Evolutionary conservation across 352 stramenopile species (phyloP).

Genomic region (Peronosclerospora sorghi): DNA sequence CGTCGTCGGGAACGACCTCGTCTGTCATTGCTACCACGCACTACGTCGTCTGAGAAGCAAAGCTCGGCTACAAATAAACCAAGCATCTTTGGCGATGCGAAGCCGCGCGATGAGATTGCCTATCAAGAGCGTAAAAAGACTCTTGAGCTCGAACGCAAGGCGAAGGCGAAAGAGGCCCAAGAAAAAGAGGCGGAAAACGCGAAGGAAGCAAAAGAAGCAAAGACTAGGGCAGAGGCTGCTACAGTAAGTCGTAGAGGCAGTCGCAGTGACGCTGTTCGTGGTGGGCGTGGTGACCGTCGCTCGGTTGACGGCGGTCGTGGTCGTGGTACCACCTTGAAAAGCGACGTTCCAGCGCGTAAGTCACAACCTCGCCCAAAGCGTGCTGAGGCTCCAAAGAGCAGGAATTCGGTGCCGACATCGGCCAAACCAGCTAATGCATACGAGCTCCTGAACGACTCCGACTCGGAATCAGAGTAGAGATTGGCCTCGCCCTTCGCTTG

Average conservation of each 20-base stretch:
- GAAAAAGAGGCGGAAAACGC: too few species aligned
- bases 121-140: slow-evolving; percentile 63
- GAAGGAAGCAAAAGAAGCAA: slow-evolving; percentile 15
- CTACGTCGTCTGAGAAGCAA: slow-evolving; percentile 27
- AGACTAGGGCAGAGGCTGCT: slow-evolving; percentile 10
- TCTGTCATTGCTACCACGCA: slow-evolving; percentile 48
- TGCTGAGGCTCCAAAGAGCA: slow-evolving; percentile 33
- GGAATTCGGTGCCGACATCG: slow-evolving; percentile 30
- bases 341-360: slow-evolving; percentile 27
- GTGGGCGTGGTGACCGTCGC: too few species aligned
- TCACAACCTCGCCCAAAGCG: slow-evolving; percentile 38
- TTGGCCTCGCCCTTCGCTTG: too few species aligned
- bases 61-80: slow-evolving; percentile 27
- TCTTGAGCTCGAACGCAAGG: slow-evolving; percentile 20
- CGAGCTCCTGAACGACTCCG: slow-evolving; percentile 43
- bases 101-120: slow-evolving; percentile 59
- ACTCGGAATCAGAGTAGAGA: slow-evolving; percentile 58
- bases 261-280: neutral
- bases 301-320: slow-evolving; percentile 19
- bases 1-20: slow-evolving; percentile 38
- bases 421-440: slow-evolving; percentile 70
- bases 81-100: slow-evolving; percentile 80
- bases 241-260: neutral
- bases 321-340: slow-evolving; percentile 16
- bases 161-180: slow-evolving; percentile 21